Evolutionary conservation across 495 filamentous ascomycete genomes (phyloP), one percentile per base, ranked within the genome.

Genomic region (Talaromyces thailandensis): DNA sequence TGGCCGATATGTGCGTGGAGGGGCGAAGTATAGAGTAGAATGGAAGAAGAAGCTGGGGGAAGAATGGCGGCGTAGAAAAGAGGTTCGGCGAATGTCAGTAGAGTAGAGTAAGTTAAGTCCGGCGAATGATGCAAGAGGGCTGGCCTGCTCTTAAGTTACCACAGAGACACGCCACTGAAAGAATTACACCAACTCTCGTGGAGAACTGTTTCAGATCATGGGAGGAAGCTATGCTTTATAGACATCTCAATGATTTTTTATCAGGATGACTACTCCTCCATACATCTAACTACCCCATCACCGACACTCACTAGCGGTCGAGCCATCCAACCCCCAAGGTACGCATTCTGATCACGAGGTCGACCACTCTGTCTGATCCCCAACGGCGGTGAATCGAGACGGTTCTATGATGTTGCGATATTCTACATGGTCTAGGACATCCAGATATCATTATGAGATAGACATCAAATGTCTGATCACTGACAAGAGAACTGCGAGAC

Each of bases 1-100:
- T 63, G 58, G 62, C 28, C 7, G 56, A 77, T 78, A 62, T 65
- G 60, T 51, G 65, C 62, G 40, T 61, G 55, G 59, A 53, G 57
- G 58, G n/a, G 26, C 45, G 58, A 66, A 21, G 28, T 57, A 62
- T 32, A 60, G 64, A 66, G 64, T 65, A 21, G 28, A 59, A 62
- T 32, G 58, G 64, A 66, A 64, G 23, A 40, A 25, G 58, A 61
- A 58, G 48, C 48, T 63, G 23, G 50, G 24, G 21, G 11, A 52
- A 23, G 18, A 55, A 55, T 52, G 18, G 24, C 18, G 12, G 18
- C 18, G 24, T 52, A 11, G n/a, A n/a, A 29, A 24, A 52, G 26
- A 55, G 23, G 9, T 26, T 11, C n/a, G 11, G 23, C 9, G 23
- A 26, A 55, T 4, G 23, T 24, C 3, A 25, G 50, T 12, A 37